Evolutionary conservation across 176 grass and related monocot genomes (phyloP).

Genomic region (Avena eriantha): DNA sequence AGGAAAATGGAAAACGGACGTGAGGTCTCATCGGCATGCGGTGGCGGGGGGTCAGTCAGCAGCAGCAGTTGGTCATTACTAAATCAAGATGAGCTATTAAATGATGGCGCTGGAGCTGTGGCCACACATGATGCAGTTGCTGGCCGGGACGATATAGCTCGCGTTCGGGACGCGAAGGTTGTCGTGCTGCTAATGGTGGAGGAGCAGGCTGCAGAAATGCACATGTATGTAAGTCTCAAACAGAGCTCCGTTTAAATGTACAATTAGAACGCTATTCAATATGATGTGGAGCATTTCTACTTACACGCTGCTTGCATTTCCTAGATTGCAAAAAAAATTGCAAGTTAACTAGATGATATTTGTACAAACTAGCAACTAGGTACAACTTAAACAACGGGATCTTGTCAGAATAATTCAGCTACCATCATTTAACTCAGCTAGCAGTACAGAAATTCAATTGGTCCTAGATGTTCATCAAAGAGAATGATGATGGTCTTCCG

Average conservation of each 20-base stretch:
- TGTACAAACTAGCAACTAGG: too few relatives aligned
- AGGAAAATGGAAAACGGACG: too few relatives aligned
- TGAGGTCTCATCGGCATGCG: too few relatives aligned
- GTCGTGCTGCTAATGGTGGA: slow-evolving; percentile 68
- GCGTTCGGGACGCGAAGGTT: slow-evolving; percentile 69
- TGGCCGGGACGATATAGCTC: slow-evolving; percentile 83
- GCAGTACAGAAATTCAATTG: not conserved
- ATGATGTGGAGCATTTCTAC: not conserved
- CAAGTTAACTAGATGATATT: too few relatives aligned
- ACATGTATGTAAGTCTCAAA: not conserved
- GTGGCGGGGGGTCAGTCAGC: too few relatives aligned
- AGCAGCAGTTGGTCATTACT: too few relatives aligned
- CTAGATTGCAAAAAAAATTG: too few relatives aligned
- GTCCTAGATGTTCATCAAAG: not conserved
- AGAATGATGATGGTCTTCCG: not conserved
- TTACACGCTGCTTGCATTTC: too few relatives aligned
- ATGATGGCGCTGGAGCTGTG: slow-evolving; percentile 68
- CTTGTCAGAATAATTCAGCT: too few relatives aligned
- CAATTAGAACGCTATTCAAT: not conserved
- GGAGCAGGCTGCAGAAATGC: slow-evolving; percentile 64
- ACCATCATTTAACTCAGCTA: not conserved
- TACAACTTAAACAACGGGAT: too few relatives aligned
- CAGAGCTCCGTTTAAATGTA: not conserved
- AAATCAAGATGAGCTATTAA: not conserved
- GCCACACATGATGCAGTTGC: slow-evolving; percentile 81